Base-by-base conservation (phyloP, 2,329 filamentous ascomycete species). In the Sporothrix protearum region DNA sequence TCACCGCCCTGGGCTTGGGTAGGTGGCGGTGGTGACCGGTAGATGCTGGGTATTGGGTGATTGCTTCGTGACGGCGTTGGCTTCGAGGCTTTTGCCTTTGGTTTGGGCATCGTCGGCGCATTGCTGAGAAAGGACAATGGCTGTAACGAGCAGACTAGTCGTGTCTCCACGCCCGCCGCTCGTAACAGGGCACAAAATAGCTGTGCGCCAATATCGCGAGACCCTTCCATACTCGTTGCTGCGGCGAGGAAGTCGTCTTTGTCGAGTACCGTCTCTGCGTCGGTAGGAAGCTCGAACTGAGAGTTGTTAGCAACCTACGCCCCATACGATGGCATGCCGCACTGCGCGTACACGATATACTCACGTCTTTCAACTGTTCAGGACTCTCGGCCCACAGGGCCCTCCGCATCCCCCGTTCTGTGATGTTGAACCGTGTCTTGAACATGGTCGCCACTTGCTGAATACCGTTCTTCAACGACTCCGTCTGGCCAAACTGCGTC, bases 91-190 rank as follows among this genome's bases (percentile, higher is more conserved):
- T 51, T 67, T 81, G 63, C 76, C 2, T 76, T 78, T 6, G 81
- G 78, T 45, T 83, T 84, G 0, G 82, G 81, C 73, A 88, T 79
- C 0, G 82, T 80, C 1, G 87, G 87, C 0, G 83, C 85, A 0
- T 82, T 80, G 5, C 84, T 85, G 2, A 85, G 83, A 75, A 94
- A 94, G 0, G 92, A 86, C 0, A 99, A 83, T 1, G 91, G 88
- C 75, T 99, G 96, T 3, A 99, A 82, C 4, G 96, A 99, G 79
- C 94, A 97, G 0, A 98, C 92, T 4, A 99, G 84, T 14, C 96
- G 87, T 5, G 92, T 86, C 74, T 93, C 89, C 7, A 98, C 88
- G 2, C 93, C 94, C n/a, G 87, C 88, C n/a, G 89, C 88, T 22
- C 96, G 89, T 3, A 99, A 84, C 42, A 98, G 81, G 2, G 94